Conservation (phyloP, 1,284 basidiomycete species). For the Trametes versicolor region DNA sequence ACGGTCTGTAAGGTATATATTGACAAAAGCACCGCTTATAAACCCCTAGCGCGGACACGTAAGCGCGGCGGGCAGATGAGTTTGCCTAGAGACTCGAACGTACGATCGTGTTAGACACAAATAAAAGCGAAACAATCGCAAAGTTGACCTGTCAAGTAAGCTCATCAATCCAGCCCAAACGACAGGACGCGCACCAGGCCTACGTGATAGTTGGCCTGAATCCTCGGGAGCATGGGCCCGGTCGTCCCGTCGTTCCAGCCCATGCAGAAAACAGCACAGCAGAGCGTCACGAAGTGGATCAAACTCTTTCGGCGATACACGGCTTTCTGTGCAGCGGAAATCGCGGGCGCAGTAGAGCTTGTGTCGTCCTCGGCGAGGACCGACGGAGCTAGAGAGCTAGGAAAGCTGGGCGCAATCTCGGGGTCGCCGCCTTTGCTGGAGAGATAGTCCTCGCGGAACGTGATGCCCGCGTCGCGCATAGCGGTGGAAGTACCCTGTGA, state of each 20-base stretch:
- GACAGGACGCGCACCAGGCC: conserved; percentile 22
- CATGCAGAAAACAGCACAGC: conserved; percentile 51
- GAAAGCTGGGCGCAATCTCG: conserved; percentile 29
- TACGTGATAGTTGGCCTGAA: conserved; percentile 65
- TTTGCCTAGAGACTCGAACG: conserved; percentile 24
- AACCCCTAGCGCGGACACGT: conserved; percentile 54
- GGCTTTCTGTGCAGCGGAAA: conserved; percentile 29
- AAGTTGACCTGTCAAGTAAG: conserved; percentile 43
- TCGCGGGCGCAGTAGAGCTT: conserved; percentile 24
- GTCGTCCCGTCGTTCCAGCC: conserved; percentile 69
- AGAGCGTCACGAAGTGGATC: conserved; percentile 47
- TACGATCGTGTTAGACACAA: conserved; percentile 51
- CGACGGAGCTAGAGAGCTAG: conserved; percentile 28
- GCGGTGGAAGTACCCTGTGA: conserved; percentile 4
- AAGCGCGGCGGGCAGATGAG: neutral
- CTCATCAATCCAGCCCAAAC: neutral
- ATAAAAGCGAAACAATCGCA: conserved; percentile 21
- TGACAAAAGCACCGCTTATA: conserved; percentile 58
- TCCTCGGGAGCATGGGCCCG: conserved; percentile 64
- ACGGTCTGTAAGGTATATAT: conserved; percentile 63
- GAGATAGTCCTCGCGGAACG: conserved; percentile 18
- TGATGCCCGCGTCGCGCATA: conserved; percentile 5
- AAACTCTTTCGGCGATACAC: conserved; percentile 26
- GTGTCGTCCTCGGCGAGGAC: conserved; percentile 27
- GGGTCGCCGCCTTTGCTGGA: conserved; percentile 18